Evolutionary conservation across 2,329 filamentous ascomycete genomes (phyloP).

Genomic region (Karstenula rhodostoma): DNA sequence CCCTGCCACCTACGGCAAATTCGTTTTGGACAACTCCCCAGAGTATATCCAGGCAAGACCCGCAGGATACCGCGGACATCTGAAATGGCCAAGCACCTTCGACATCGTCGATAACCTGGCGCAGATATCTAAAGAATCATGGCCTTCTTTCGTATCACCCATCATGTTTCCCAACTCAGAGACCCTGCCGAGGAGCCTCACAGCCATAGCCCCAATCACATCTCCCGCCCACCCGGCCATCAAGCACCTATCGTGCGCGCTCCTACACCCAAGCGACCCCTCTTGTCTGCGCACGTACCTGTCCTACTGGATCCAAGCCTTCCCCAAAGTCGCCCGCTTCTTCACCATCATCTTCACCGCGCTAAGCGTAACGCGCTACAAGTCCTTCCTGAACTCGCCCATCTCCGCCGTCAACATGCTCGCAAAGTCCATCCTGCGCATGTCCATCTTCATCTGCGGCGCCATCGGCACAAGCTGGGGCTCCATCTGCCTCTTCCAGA

Average conservation of each 20-base stretch:
- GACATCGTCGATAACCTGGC: constrained; percentile 83
- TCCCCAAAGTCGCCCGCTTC: constrained; percentile 79
- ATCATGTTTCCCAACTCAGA: constrained; percentile 79
- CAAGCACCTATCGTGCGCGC: constrained; percentile 83
- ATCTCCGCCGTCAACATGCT: constrained; percentile 72
- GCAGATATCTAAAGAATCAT: constrained; percentile 80
- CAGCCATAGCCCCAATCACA: constrained; percentile 77
- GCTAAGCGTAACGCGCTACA: constrained; percentile 74
- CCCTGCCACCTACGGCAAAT: constrained; percentile 65
- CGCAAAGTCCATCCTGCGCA: constrained; percentile 73
- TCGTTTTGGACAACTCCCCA: constrained; percentile 74
- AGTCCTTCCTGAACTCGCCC: constrained; percentile 73
- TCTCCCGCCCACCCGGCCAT: constrained; percentile 88
- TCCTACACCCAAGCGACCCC: constrained; percentile 86
- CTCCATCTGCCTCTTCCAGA: constrained; percentile 87
- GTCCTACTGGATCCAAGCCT: constrained; percentile 84
- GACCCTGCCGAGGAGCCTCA: constrained; percentile 71
- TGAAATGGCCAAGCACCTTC: constrained; percentile 78
- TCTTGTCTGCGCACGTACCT: constrained; percentile 88
- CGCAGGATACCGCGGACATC: constrained; percentile 68
- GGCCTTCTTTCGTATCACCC: constrained; percentile 88
- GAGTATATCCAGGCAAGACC: constrained; percentile 82
- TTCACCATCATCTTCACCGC: constrained; percentile 78
- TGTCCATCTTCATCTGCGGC: constrained; percentile 80
- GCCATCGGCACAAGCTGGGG: constrained; percentile 90